Base-by-base conservation (phyloP, 352 stramenopile species). In the Pythium diclinum region DNA sequence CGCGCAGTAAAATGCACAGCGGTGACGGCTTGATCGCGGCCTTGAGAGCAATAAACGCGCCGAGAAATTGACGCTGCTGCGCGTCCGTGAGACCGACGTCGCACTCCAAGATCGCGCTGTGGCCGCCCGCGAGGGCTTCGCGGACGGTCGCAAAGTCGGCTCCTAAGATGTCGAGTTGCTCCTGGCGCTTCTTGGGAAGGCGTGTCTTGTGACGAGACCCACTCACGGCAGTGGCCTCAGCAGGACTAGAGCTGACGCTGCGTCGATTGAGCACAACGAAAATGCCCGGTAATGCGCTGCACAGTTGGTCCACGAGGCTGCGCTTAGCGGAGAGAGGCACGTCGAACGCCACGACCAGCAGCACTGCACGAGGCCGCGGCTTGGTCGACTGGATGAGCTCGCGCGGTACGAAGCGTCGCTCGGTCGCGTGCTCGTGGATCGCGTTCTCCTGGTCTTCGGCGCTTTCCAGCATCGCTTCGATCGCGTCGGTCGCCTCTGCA, bases 71-170 rank as follows among this genome's bases (percentile, higher is more conserved):
- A 6, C 81, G 76, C 46, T 86, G 84, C 13, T 73, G 66, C 0
- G 81, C 73, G 23, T 91, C 83, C 1, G 72, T 83, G 57, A 93
- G 67, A 7, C 86, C 86, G n/a, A 95, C 59, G 51, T 90, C 80
- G n/a, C 72, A 80, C 70, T 93, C 84, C 6, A 95, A 63, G 13
- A 93, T 76, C n/a, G 93, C 81, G 32, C 71, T 75, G 54, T 88
- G 75, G 11, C 84, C 86, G 4, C 84, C 55, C 1, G 60, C 59
- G 19, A 92, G 63, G 1, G 83, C 70, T 8, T 64, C 36, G 49
- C 56, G 48, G 17, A 75, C 34, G n/a, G 40, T 65, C 0, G 55
- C 32, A 23, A 60, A 72, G 30, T 75, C 69, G 21, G 60, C 63
- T 7, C 69, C 69, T 1, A 75, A 44, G 13, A 69, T 69, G 6